Base-by-base conservation (phyloP, 2,329 filamentous ascomycete species). In the Microdochium nivale region DNA sequence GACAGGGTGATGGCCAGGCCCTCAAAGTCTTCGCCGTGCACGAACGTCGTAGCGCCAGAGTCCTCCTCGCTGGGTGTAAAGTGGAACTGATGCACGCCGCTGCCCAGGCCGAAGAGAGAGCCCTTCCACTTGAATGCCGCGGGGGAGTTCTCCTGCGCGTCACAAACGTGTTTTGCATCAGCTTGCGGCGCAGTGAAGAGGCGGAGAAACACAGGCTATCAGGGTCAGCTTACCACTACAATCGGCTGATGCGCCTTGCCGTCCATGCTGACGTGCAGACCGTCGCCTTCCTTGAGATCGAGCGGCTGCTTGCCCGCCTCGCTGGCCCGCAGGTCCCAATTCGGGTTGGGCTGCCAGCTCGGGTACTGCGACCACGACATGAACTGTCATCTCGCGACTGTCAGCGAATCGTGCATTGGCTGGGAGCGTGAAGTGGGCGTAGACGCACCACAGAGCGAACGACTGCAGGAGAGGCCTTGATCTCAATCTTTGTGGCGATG, bases 1-100 rank as follows among this genome's bases (percentile, higher is more conserved):
- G 46, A 54, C 14, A 56, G 13, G 3, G 54, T 16, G 24, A 48
- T 51, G 44, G 56, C 47, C 1, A 56, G 35, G 4, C 59, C 52
- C 10, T 50, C 30, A 23, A 56, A 59, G 13, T 52, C 51, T 47
- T 63, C 58, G 3, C 37, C 43, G 47, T 60, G 60, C 11, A 52
- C 46, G 50, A 62, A 60, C 1, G 55, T 58, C 37, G 59, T 62
- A 27, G 51, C 50, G 2, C 59, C 59, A 2, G 58, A 51, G 43
- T 52, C 53, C 19, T 37, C 52, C 37, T 51, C 52, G 55, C 57
- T 62, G 19, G 56, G 54, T 11, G 49, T 49, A 47, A 61, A 61
- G 25, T 43, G 27, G 48, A 60, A 61, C 1, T 50, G 48, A 51
- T 62, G 59, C 19, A 50, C 52, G 8, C 57, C 59, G 4, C 52